Percentiles rank a stretch among this genome's conserved stretches.
These are phyloP conservation scores for Ambrosia hybrid DNA, from an alignment of 140 eudicot genomes.

Conservation along the genomic window DNA sequence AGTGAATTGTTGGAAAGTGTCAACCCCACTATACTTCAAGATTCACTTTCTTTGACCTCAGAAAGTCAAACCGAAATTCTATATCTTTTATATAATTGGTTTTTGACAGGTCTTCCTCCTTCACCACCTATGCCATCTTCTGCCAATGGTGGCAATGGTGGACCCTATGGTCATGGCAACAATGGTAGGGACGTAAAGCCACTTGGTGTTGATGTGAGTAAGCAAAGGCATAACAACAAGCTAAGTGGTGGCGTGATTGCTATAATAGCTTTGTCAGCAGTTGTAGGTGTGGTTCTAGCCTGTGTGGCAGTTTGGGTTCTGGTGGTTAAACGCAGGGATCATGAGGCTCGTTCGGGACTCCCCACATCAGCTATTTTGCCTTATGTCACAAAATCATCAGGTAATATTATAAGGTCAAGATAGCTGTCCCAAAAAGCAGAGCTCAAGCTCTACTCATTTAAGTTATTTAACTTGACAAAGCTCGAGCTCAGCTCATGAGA, in stretches of 20 bases:
- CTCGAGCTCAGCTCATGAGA: too few relatives aligned
- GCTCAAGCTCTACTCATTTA: too few relatives aligned
- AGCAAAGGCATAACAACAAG: conserved; percentile 42
- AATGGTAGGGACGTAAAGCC: conserved; percentile 65
- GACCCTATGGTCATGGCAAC: conserved; percentile 57
- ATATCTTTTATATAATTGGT: conserved; percentile 2
- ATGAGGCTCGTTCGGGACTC: conserved; percentile 22
- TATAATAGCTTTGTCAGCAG: conserved; percentile 59
- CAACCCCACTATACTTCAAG: background rate
- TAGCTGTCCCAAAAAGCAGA: background rate
- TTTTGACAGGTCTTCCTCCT: conserved; percentile 70
- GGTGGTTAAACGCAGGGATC: conserved; percentile 40
- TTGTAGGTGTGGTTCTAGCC: conserved; percentile 49
- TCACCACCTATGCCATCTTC: conserved; percentile 83
- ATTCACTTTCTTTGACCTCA: background rate
- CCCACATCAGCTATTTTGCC: conserved; percentile 37
- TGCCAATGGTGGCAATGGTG: conserved; percentile 36
- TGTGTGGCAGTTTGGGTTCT: conserved; percentile 69
- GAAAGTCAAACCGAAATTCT: background rate
- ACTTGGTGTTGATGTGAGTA: conserved; percentile 65
- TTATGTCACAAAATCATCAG: conserved; percentile 69
- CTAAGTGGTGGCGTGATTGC: conserved; percentile 56
- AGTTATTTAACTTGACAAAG: too few relatives aligned
- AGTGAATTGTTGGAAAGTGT: background rate
- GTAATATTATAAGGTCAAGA: conserved; percentile 31